phyloP scores from a whole-genome alignment of 2,329 filamentous ascomycete genomes.

The Diaporthe citri region DNA sequence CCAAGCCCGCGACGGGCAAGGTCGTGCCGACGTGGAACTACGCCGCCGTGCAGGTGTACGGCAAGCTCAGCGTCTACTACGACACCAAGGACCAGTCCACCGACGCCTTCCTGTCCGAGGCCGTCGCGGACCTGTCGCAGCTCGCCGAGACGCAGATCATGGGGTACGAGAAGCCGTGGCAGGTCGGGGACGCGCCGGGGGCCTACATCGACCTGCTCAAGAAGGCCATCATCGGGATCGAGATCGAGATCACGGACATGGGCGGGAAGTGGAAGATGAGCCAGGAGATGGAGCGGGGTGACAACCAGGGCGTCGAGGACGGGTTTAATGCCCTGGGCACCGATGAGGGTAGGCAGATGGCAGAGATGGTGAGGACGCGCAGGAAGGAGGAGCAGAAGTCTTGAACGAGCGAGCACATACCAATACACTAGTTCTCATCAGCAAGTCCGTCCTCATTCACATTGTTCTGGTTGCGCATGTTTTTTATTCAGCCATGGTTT shows the following conservation, averaged over 20 bases:
- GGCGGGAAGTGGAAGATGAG: constrained; percentile 77
- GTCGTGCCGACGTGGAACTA: constrained; percentile 82
- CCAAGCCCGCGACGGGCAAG: constrained; percentile 74
- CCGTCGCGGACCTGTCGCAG: constrained; percentile 63
- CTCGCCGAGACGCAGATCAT: constrained; percentile 68
- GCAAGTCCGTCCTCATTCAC: background rate
- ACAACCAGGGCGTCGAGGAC: constrained; percentile 67
- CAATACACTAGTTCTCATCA: background rate
- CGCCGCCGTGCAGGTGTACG: constrained; percentile 73
- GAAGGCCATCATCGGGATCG: constrained; percentile 71
- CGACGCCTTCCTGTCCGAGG: constrained; percentile 59
- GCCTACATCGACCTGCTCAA: constrained; percentile 68
- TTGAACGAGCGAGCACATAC: background rate
- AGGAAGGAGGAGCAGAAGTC: background rate
- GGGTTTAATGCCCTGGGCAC: constrained; percentile 61
- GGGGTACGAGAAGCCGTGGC: constrained; percentile 68
- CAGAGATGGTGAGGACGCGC: constrained; percentile 47
- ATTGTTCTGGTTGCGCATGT: background rate
- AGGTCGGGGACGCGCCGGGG: constrained; percentile 68
- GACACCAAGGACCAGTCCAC: constrained; percentile 62
- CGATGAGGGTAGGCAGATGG: constrained; percentile 49
- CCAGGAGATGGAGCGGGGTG: constrained; percentile 67
- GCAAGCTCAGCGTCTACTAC: constrained; percentile 65
- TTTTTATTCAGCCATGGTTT: background rate
- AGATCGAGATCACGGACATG: constrained; percentile 67